These are phyloP conservation scores for Diutina siamensis DNA, from an alignment of 1,139 yeast species.

Conservation along the genomic window DNA sequence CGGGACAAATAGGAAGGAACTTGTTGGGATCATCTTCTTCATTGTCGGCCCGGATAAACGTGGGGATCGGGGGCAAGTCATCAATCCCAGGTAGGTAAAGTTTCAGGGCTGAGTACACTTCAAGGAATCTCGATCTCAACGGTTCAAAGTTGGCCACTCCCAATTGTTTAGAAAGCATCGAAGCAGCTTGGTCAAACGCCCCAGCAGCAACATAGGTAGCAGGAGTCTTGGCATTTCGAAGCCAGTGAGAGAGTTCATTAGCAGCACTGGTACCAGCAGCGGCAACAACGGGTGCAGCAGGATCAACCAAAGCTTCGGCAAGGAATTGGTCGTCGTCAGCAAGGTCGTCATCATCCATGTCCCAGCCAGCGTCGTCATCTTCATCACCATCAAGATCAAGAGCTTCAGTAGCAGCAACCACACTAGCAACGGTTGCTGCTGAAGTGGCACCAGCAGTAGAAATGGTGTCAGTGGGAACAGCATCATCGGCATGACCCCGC, in stretches of 20 bases:
- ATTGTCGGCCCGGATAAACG: slow-evolving; percentile 53
- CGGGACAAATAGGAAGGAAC: slow-evolving; percentile 63
- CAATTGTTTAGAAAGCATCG: slow-evolving; percentile 76
- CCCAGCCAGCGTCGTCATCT: slow-evolving; percentile 49
- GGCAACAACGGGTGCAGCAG: slow-evolving; percentile 22
- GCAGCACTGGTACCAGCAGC: slow-evolving; percentile 18
- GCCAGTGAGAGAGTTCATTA: slow-evolving; percentile 70
- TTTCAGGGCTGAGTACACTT: slow-evolving; percentile 72
- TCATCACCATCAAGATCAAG: slow-evolving; percentile 27
- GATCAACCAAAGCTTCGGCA: neutral
- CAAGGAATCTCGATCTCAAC: slow-evolving; percentile 67
- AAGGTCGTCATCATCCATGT: slow-evolving; percentile 37
- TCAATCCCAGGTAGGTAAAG: slow-evolving; percentile 65
- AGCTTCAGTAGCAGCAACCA: slow-evolving; percentile 29
- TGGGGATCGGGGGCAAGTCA: slow-evolving; percentile 55
- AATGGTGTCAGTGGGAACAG: slow-evolving; percentile 13
- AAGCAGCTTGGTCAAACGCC: slow-evolving; percentile 91
- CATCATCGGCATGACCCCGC: slow-evolving; percentile 61
- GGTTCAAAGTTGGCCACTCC: slow-evolving; percentile 87
- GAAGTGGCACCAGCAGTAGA: neutral
- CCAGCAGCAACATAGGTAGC: slow-evolving; percentile 96
- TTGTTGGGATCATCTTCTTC: slow-evolving; percentile 46
- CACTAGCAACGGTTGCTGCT: neutral
- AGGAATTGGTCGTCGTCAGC: slow-evolving; percentile 13
- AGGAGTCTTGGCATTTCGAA: slow-evolving; percentile 79